These are phyloP conservation scores for Cercospora berteroae DNA, from an alignment of 2,329 filamentous ascomycete genomes.

Conservation along the genomic window DNA sequence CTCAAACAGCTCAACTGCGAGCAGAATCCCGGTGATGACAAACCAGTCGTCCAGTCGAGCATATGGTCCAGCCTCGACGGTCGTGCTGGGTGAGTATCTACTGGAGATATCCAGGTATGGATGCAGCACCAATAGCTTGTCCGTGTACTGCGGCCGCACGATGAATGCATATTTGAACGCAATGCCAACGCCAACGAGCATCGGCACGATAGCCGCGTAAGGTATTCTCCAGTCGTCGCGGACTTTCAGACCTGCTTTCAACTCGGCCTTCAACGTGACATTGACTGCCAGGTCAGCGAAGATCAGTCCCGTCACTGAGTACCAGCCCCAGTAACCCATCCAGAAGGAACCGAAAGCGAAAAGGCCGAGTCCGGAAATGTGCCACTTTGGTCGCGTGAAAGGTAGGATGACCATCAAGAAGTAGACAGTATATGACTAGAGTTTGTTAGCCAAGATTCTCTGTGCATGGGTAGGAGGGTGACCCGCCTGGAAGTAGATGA, in stretches of 20 bases:
- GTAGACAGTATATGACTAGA: conserved; percentile 47
- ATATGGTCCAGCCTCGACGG: conserved; percentile 28
- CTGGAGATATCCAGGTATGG: conserved; percentile 31
- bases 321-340: conserved; percentile 36
- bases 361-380: conserved; percentile 36
- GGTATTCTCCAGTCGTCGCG: conserved; percentile 25
- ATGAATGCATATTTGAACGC: conserved; percentile 33
- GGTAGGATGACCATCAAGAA: conserved; percentile 51
- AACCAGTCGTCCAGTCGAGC: conserved; percentile 33
- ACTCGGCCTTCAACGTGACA: conserved; percentile 20
- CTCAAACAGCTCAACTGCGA: conserved; percentile 26
- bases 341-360: conserved; percentile 35
- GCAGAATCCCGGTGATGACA: conserved; percentile 31
- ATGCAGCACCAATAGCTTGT: conserved; percentile 31
- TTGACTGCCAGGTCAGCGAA: conserved; percentile 30
- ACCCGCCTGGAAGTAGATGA: conserved; percentile 44
- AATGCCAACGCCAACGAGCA: conserved; percentile 22
- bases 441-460: not conserved
- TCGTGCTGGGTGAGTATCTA: conserved; percentile 16
- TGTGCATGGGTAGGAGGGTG: not conserved
- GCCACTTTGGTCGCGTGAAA: conserved; percentile 44
- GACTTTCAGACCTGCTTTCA: conserved; percentile 27
- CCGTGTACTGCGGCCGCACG: conserved; percentile 28
- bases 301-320: conserved; percentile 30
- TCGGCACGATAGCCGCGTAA: conserved; percentile 20